Conservation (phyloP, 2,329 filamentous ascomycete species). For the Aspergillus arachidicola region DNA sequence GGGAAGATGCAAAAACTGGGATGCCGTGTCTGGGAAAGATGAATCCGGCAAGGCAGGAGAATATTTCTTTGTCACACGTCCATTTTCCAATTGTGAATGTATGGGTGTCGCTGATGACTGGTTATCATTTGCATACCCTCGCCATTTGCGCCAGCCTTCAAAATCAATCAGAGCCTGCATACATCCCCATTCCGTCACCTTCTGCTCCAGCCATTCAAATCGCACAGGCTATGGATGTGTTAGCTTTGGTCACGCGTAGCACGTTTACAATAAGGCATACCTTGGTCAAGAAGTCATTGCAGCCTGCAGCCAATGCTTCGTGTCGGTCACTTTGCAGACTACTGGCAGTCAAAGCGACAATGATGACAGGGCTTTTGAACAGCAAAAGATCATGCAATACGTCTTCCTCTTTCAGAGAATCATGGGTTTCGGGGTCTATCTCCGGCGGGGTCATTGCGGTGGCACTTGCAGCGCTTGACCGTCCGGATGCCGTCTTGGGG, state of each 20-base stretch:
- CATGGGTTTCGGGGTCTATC: constrained; percentile 21
- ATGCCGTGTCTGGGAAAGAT: background rate
- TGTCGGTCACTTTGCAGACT: constrained; percentile 93
- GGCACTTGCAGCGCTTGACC: constrained; percentile 43
- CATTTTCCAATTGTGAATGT: constrained; percentile 23
- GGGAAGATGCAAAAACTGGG: background rate
- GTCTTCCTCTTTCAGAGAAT: constrained; percentile 39
- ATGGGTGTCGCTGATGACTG: constrained; percentile 21
- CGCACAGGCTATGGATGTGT: constrained; percentile 75
- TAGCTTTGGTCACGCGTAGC: background rate
- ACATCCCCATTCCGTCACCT: constrained; percentile 99
- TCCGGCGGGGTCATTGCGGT: constrained; percentile 22
- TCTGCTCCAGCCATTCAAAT: constrained; percentile 94
- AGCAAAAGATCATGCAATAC: constrained; percentile 48
- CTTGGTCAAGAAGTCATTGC: constrained; percentile 98
- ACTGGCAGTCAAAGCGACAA: constrained; percentile 92
- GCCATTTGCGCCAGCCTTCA: constrained; percentile 97
- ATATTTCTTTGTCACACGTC: constrained; percentile 8
- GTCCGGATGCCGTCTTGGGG: constrained; percentile 64
- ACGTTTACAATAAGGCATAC: constrained; percentile 52
- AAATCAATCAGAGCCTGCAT: constrained; percentile 99
- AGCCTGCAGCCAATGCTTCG: constrained; percentile 90
- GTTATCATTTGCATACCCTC: constrained; percentile 64
- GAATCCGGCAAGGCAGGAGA: constrained; percentile 1
- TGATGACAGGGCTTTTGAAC: constrained; percentile 97